These are phyloP conservation scores for Cinnamomum micranthum DNA, from an alignment of 164 flowering plant species.

Conservation along the genomic window DNA sequence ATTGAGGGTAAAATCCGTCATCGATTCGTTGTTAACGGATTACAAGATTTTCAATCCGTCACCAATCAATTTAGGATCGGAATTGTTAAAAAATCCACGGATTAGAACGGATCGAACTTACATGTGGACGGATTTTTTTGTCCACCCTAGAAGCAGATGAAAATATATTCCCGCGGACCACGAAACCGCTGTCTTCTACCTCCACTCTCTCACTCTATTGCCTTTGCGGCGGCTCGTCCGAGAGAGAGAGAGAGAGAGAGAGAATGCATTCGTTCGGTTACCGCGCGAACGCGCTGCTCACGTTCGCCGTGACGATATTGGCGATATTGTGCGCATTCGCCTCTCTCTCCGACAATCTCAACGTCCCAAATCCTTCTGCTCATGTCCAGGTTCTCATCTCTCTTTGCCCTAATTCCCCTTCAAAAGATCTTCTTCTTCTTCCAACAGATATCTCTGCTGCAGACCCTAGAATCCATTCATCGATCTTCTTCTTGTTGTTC, in stretches of 20 bases:
- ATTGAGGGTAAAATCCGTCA: too few relatives aligned
- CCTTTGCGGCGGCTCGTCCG: neutral
- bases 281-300: slow-evolving; percentile 75
- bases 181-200: neutral
- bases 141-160: too few relatives aligned
- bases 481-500: neutral
- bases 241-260: slow-evolving; percentile 7
- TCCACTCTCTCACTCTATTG: neutral
- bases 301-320: slow-evolving; percentile 70
- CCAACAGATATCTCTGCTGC: neutral
- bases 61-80: too few relatives aligned
- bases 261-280: slow-evolving; percentile 78
- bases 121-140: too few relatives aligned
- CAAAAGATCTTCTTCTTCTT: neutral
- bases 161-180: too few relatives aligned
- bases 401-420: neutral
- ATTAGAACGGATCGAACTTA: too few relatives aligned
- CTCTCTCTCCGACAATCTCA: slow-evolving; percentile 77
- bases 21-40: too few relatives aligned
- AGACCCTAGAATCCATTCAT: neutral
- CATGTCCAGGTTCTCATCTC: slow-evolving; percentile 48
- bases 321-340: slow-evolving; percentile 77
- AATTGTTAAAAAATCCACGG: too few relatives aligned
- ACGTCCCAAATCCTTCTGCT: slow-evolving; percentile 60
- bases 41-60: too few relatives aligned